Conservation (phyloP, 352 stramenopile species). For the Phytopythium boreale region DNA sequence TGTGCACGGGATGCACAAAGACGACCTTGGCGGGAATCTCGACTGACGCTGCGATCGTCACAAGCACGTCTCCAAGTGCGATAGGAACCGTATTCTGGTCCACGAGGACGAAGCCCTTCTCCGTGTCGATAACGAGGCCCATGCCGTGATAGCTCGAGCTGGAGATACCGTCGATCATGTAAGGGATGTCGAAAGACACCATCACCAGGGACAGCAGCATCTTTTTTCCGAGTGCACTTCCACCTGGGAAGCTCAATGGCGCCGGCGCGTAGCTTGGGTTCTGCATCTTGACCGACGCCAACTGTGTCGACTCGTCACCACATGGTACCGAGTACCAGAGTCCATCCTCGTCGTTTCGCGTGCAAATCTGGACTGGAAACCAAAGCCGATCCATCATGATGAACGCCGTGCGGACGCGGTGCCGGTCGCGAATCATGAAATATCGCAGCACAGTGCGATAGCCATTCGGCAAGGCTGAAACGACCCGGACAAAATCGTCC, state of each 20-base stretch:
- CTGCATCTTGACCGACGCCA: conserved; percentile 19
- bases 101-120: conserved; percentile 86
- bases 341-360: conserved; percentile 67
- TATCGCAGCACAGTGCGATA: conserved; percentile 83
- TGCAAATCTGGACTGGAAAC: conserved; percentile 85
- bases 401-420: conserved; percentile 81
- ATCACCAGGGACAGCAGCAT: conserved; percentile 83
- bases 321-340: conserved; percentile 59
- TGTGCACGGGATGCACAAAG: conserved; percentile 92
- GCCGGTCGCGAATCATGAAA: conserved; percentile 84
- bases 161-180: conserved; percentile 90
- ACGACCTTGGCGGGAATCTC: conserved; percentile 86
- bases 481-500: conserved; percentile 76
- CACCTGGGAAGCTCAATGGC: conserved; percentile 67
- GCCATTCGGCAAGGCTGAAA: conserved; percentile 70
- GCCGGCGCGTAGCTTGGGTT: conserved; percentile 56
- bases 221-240: conserved; percentile 64
- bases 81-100: conserved; percentile 92
- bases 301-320: conserved; percentile 17
- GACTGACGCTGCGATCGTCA: conserved; percentile 87
- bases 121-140: conserved; percentile 85
- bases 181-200: conserved; percentile 92
- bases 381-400: conserved; percentile 89
- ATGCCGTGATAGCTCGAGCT: conserved; percentile 88
- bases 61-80: conserved; percentile 78